Evolutionary conservation across 495 filamentous ascomycete species (phyloP), one percentile per base, ranked within the genome.

Genomic region (Neurospora sp.): DNA sequence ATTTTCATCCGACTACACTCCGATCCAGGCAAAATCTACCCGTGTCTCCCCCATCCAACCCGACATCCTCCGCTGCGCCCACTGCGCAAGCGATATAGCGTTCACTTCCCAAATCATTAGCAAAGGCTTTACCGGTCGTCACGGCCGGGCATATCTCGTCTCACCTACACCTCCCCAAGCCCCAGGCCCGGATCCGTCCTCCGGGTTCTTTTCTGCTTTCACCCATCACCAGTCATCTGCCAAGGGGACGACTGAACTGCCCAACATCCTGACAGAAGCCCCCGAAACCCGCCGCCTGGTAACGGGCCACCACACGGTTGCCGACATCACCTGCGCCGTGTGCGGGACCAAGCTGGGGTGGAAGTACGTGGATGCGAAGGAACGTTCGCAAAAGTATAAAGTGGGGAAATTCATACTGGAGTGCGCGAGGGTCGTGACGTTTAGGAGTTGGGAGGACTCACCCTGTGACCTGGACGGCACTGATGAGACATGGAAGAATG

Each of bases 381-480:
- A 97, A 77, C 85, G 90, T 74, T 85, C 84, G 45, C 95, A 98
- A 80, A 86, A 87, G 71, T 98, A 98, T 82, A 98, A 98, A 80
- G 90, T 98, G 39, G 95, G 95, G 39, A 97, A 97, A 80, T 97
- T 94, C 76, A 97, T 98, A n/a, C 80, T 98, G 42, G 95, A 98
- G 83, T 94, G 91, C 40, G 90, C 90, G 79, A 85, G 91, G 73
- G 90, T 94, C 35, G 88, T 88, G 22, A 80, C 85, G 6, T 87
- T 84, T 68, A 84, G 86, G n/a, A 85, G 84, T 71, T 96, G 92
- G 92, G 93, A 96, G 77, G 86, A 88, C 40, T 59, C 47, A 0
- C 6, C 47, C 12, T 8, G 0, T 12, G 44, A 9, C 20, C 45
- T 3, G 45, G 45, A 12, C 8, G n/a, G 45, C 22, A 2, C 8